These are phyloP conservation scores for Fistulifera solaris DNA, from an alignment of 108 stramenopile species.

Conservation along the genomic window DNA sequence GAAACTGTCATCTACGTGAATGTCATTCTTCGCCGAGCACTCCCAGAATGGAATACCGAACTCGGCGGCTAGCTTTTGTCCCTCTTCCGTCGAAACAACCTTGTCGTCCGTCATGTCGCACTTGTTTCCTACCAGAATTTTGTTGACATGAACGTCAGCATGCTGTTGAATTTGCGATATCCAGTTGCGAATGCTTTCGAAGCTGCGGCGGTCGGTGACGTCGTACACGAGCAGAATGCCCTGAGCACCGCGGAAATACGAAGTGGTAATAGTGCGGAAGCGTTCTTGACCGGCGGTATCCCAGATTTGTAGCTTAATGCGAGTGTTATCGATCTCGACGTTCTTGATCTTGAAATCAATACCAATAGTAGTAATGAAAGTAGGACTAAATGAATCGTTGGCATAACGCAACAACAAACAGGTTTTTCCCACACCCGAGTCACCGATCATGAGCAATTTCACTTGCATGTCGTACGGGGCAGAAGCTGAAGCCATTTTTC, in stretches of 20 bases:
- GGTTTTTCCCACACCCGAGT: conserved; percentile 97
- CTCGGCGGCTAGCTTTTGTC: conserved; percentile 84
- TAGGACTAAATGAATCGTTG: conserved; percentile 96
- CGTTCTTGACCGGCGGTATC: conserved; percentile 91
- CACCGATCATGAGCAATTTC: conserved; percentile 99
- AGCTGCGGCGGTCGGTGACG: conserved; percentile 96
- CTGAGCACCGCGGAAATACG: conserved; percentile 95
- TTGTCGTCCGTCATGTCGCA: conserved; percentile 94
- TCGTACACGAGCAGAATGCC: conserved; percentile 98
- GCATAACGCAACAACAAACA: conserved; percentile 98
- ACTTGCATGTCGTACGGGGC: conserved; percentile 96
- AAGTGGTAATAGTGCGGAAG: conserved; percentile 92
- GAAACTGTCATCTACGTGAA: conserved; percentile 87
- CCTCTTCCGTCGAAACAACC: conserved; percentile 93
- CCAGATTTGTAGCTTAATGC: conserved; percentile 95
- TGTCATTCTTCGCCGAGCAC: conserved; percentile 93
- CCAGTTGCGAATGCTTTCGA: conserved; percentile 97
- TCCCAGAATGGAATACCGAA: conserved; percentile 96
- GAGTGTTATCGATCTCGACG: conserved; percentile 85
- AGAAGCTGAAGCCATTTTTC: conserved; percentile 29
- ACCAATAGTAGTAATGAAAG: conserved; percentile 98
- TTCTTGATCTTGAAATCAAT: conserved; percentile 98
- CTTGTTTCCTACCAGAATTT: conserved; percentile 98
- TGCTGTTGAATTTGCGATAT: conserved; percentile 96
- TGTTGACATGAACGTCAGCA: conserved; percentile 93